Conservation (phyloP, 257 asterid genomes). For the Knoxia roxburghii region DNA sequence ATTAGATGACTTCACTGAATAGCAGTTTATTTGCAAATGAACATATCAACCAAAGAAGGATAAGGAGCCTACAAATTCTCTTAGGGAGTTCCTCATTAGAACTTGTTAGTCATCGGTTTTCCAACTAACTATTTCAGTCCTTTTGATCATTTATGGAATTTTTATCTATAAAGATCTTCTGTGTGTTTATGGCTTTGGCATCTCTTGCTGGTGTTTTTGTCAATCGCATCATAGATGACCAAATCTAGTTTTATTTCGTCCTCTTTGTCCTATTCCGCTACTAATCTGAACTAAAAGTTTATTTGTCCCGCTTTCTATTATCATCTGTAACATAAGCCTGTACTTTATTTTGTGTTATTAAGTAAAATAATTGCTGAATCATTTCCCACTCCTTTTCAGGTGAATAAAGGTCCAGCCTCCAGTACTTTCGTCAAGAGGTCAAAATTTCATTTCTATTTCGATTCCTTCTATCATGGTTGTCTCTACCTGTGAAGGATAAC, state of each 20-base stretch:
- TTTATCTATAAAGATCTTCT: not conserved
- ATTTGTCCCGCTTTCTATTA: not conserved
- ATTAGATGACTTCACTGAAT: not conserved
- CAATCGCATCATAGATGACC: not conserved
- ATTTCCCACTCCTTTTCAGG: conserved; percentile 29
- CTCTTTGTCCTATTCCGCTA: not conserved
- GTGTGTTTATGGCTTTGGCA: not conserved
- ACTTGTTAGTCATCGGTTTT: not conserved
- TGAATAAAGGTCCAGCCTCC: conserved; percentile 19
- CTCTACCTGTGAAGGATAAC: conserved; percentile 9
- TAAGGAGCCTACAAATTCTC: not conserved
- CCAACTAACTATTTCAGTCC: not conserved
- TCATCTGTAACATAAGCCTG: not conserved
- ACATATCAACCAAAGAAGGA: not conserved
- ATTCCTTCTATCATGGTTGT: conserved; percentile 20
- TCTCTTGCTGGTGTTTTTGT: not conserved
- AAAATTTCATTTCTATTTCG: conserved; percentile 16
- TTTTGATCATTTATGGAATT: not conserved
- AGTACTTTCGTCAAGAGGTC: conserved; percentile 16
- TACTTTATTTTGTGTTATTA: not conserved
- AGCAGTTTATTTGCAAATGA: not conserved
- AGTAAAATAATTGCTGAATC: conserved; percentile 7
- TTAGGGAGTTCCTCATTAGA: no score
- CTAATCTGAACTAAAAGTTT: not conserved
- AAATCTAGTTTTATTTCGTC: not conserved